Evolutionary conservation across 495 filamentous ascomycete species (phyloP).

Genomic region (Cairneyella variabilis): DNA sequence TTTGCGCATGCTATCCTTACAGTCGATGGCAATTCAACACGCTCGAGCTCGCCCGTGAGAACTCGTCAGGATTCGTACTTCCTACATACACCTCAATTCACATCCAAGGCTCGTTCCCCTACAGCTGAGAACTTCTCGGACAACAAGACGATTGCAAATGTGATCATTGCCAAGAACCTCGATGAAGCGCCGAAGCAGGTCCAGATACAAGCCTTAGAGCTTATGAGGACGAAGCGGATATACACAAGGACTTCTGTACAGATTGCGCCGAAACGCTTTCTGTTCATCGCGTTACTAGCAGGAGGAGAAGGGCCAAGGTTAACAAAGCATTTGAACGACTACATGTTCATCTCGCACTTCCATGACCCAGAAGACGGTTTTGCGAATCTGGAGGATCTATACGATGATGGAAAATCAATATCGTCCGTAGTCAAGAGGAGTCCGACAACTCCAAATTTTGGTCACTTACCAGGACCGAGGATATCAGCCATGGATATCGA

Average conservation of each 20-base stretch:
- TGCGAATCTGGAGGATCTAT: conserved; percentile 60
- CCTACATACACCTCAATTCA: conserved; percentile 19
- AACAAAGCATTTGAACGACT: conserved; percentile 65
- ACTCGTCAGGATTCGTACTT: conserved; percentile 29
- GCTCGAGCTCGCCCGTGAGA: conserved; percentile 33
- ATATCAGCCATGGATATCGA: conserved; percentile 26
- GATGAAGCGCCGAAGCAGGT: conserved; percentile 63
- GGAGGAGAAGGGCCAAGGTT: conserved; percentile 40
- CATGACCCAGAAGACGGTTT: conserved; percentile 72
- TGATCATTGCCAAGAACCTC: conserved; percentile 78
- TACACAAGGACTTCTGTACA: conserved; percentile 68
- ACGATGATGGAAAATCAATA: conserved; percentile 34
- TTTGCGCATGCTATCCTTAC: conserved; percentile 65
- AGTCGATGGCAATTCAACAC: conserved; percentile 32
- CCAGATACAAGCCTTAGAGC: conserved; percentile 87
- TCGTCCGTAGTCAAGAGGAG: conserved; percentile 35
- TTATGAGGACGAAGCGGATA: conserved; percentile 76
- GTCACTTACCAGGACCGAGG: conserved; percentile 2
- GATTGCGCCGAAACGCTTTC: conserved; percentile 71
- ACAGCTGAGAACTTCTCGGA: conserved; percentile 24
- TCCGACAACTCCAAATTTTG: conserved; percentile 17
- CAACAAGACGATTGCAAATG: conserved; percentile 59
- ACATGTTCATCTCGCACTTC: conserved; percentile 84
- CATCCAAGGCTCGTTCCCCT: conserved; percentile 22
- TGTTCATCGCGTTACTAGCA: conserved; percentile 70